phyloP scores from a whole-genome alignment of 306 rosid genomes.

The Vigna mungo region DNA sequence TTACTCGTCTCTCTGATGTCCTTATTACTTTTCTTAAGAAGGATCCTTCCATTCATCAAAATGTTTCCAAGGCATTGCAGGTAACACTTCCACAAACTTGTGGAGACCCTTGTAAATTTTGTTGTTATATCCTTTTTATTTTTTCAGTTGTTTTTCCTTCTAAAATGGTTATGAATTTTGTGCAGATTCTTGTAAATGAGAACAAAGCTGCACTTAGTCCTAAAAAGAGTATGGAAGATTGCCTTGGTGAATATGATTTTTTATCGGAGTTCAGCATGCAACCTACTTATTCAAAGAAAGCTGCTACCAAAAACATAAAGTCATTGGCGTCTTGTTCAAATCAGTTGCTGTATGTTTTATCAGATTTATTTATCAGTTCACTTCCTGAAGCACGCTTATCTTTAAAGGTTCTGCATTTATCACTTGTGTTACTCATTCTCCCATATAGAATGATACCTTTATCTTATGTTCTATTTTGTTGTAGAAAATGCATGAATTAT shows the following conservation, averaged over 20 bases:
- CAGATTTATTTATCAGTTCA: constrained; percentile 73
- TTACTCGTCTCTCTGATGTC: constrained; percentile 57
- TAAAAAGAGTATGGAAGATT: constrained; percentile 43
- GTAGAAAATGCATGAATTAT: constrained; percentile 26
- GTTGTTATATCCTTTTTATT: constrained; percentile 8
- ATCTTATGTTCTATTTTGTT: constrained; percentile 22
- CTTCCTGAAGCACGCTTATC: constrained; percentile 51
- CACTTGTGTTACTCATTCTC: constrained; percentile 25
- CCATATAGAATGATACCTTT: constrained; percentile 12
- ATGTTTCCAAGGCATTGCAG: constrained; percentile 75
- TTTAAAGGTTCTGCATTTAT: constrained; percentile 67
- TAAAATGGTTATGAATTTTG: constrained; percentile 36
- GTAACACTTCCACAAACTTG: constrained; percentile 49
- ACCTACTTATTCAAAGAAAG: constrained; percentile 77
- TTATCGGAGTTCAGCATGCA: constrained; percentile 43
- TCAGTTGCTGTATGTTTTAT: constrained; percentile 66
- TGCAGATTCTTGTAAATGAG: constrained; percentile 82
- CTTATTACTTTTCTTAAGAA: constrained; percentile 72
- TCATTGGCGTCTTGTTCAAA: constrained; percentile 70
- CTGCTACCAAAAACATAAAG: constrained; percentile 72
- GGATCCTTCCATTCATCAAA: constrained; percentile 75
- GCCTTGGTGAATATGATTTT: constrained; percentile 45
- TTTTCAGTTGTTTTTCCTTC: constrained; percentile 17
- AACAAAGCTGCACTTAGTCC: constrained; percentile 69
- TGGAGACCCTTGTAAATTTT: constrained; percentile 31